Conservation (phyloP, 352 stramenopile species). For the Phytophthora podocarpi region DNA sequence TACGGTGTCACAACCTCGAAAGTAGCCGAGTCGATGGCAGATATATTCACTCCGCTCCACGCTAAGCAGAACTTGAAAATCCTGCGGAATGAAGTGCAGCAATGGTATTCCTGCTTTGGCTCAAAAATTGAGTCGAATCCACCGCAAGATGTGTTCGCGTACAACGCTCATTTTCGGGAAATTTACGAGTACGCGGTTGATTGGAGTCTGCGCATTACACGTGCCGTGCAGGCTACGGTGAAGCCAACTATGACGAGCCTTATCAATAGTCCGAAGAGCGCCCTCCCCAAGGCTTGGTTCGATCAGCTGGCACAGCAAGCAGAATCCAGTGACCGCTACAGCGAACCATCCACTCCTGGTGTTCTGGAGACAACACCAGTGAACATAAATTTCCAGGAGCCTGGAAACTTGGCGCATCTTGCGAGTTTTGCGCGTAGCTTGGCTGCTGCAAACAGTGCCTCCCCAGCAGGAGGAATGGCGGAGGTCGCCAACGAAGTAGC, state of each 20-base stretch:
- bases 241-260: conserved; percentile 67
- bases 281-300: conserved; percentile 80
- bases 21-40: conserved; percentile 75
- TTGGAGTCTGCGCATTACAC: conserved; percentile 80
- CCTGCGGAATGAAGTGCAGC: conserved; percentile 79
- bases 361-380: conserved; percentile 28
- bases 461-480: conserved; percentile 26
- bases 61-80: conserved; percentile 78
- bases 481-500: conserved; percentile 81
- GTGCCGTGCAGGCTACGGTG: conserved; percentile 81
- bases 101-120: conserved; percentile 85
- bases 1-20: conserved; percentile 80
- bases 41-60: conserved; percentile 69
- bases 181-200: conserved; percentile 80
- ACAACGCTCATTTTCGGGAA: conserved; percentile 82
- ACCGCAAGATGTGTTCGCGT: conserved; percentile 76
- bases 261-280: conserved; percentile 74
- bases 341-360: conserved; percentile 40
- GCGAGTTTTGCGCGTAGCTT: conserved; percentile 72
- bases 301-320: conserved; percentile 63
- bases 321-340: conserved; percentile 49
- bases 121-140: conserved; percentile 74
- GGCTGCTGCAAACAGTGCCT: conserved; percentile 33
- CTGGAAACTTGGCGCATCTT: conserved; percentile 76
- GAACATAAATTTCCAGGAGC: conserved; percentile 56